These are phyloP conservation scores for Daldinia caldariorum DNA, from an alignment of 495 filamentous ascomycete species.

Conservation along the genomic window DNA sequence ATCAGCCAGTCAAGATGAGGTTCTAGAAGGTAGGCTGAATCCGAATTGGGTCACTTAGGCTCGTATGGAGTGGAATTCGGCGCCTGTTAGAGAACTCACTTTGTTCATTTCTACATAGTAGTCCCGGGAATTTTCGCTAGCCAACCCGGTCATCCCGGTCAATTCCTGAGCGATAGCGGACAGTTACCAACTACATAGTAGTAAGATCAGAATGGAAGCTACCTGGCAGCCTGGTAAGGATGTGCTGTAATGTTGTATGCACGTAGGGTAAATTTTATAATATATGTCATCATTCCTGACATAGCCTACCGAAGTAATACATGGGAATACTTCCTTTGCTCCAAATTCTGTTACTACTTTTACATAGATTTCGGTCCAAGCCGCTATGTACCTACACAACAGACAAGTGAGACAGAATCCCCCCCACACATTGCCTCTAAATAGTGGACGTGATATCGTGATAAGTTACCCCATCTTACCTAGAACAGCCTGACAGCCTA, in stretches of 20 bases:
- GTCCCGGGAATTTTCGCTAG: constrained; percentile 27
- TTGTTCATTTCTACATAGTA: constrained; percentile 8
- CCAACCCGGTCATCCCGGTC: constrained; percentile 29
- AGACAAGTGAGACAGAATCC: constrained; percentile 1
- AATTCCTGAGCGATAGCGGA: constrained; percentile 36
- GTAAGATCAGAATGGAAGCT: not conserved
- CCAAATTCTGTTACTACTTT: constrained; percentile 9
- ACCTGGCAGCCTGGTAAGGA: too few species aligned
- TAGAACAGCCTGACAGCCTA: not conserved
- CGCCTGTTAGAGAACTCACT: not conserved
- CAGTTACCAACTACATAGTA: constrained; percentile 4
- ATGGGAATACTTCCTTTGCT: not conserved
- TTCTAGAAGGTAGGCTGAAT: constrained; percentile 31
- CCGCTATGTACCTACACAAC: not conserved
- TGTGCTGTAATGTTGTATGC: not conserved
- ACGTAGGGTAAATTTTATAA: constrained; percentile 5
- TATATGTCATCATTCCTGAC: constrained; percentile 3
- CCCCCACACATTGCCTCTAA: not conserved
- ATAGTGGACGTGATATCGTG: not conserved
- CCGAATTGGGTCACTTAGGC: constrained; percentile 16
- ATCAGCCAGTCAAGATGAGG: constrained; percentile 5
- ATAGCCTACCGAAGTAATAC: constrained; percentile 19
- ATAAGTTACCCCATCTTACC: not conserved
- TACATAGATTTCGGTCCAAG: constrained; percentile 13
- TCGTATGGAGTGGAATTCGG: constrained; percentile 15